phyloP scores from a whole-genome alignment of 768 basidiomycete species.

The Cubamyces lactineus region DNA sequence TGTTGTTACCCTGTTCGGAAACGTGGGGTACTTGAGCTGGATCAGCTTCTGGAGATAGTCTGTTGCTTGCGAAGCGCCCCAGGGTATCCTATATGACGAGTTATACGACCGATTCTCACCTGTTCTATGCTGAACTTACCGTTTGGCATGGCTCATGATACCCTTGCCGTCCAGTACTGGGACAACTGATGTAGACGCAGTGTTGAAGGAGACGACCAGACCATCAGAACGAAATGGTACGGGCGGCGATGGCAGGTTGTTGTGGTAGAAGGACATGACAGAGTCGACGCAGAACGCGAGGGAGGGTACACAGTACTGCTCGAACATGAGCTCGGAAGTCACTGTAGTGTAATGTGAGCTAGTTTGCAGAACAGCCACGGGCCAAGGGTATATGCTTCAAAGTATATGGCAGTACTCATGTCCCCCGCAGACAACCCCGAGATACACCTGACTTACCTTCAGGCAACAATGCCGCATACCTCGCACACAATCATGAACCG shows the following conservation, averaged over 20 bases:
- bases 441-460: no score
- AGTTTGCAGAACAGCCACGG: not conserved
- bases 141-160: constrained; percentile 81
- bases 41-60: constrained; percentile 93
- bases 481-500: constrained; percentile 1
- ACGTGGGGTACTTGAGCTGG: constrained; percentile 93
- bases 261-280: constrained; percentile 90
- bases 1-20: constrained; percentile 81
- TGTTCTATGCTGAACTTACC: constrained; percentile 48
- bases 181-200: constrained; percentile 87
- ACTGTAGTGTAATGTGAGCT: constrained; percentile 47
- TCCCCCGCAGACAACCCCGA: no score
- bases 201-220: constrained; percentile 88
- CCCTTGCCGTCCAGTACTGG: constrained; percentile 85
- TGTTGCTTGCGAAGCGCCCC: constrained; percentile 88
- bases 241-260: constrained; percentile 48
- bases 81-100: constrained; percentile 74
- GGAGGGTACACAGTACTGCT: constrained; percentile 85
- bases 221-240: constrained; percentile 65
- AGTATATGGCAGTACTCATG: no score
- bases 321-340: constrained; percentile 96
- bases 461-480: not conserved
- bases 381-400: no score
- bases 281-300: constrained; percentile 89
- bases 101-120: not conserved